These are phyloP conservation scores for Heterobasidion occidentale DNA, from an alignment of 1,284 basidiomycete genomes.

Conservation along the genomic window DNA sequence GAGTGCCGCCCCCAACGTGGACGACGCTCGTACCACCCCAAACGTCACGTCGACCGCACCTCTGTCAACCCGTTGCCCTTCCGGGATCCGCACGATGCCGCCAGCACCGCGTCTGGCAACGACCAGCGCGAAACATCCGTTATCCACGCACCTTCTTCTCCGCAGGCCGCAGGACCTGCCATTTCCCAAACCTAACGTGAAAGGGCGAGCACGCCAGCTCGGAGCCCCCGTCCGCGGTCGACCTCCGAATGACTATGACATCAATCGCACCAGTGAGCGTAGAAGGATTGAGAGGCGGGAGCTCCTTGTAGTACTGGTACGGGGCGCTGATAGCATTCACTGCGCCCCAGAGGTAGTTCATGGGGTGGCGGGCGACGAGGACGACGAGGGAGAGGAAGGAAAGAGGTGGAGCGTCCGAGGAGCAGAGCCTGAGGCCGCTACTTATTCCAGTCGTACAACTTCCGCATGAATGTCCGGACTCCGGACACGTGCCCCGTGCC, in stretches of 20 bases:
- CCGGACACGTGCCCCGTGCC: no score
- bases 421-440: no score
- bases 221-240: constrained; percentile 50
- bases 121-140: no score
- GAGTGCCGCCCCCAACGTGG: no score
- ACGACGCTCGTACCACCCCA: no score
- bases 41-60: no score
- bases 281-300: constrained; percentile 79
- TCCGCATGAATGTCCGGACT: no score
- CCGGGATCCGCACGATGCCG: no score
- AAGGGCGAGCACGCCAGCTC: constrained; percentile 93
- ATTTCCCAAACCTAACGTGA: constrained; percentile 97
- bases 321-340: constrained; percentile 74
- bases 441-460: no score
- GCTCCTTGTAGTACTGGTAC: constrained; percentile 81
- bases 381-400: background rate
- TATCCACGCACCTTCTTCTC: constrained; percentile 76
- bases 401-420: background rate
- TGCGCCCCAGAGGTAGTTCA: constrained; percentile 81
- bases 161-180: constrained; percentile 89
- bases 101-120: no score
- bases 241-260: constrained; percentile 86
- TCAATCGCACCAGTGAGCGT: constrained; percentile 96
- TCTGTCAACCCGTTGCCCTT: no score
- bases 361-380: constrained; percentile 16